Evolutionary conservation across 2,329 filamentous ascomycete species (phyloP), one percentile per base, ranked within the genome.

Genomic region (Colletotrichum melonis): DNA sequence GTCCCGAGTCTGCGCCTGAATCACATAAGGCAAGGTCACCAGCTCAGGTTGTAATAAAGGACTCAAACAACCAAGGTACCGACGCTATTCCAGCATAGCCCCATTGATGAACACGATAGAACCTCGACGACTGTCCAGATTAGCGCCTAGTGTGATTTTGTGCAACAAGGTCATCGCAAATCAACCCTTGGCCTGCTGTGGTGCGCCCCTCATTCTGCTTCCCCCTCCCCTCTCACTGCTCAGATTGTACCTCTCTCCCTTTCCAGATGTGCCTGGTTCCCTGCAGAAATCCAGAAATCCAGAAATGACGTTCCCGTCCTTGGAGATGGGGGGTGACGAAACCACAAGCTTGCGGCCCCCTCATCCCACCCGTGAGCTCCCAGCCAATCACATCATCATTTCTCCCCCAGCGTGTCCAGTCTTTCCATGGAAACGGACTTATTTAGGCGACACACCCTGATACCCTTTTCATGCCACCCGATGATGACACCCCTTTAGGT

Each of bases 291-390:
- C 14, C 63, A 14, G 24, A 49, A 54, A 46, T 49, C 19, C 42
- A 49, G 42, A 42, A 73, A 73, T 74, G 73, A 74, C 73, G 73
- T 74, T 62, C 60, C 46, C 28, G 62, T 55, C 62, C 62, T 19
- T 72, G 68, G 42, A 63, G 57, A 58, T 46, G 67, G 58, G 66
- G 70, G 66, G 42, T 66, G 70, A 62, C 65, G 54, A 63, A 69
- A 56, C 55, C 28, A 55, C 32, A 35, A 11, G 32, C 32, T 35
- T 14, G 30, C 16, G 30, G 58, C 58, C 12, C 58, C 30, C 30
- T 32, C 19, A 38, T 14, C 35, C n/a, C n/a, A n/a, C 4, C 14
- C 22, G 32, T 64, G 26, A 64, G 5, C 22, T 12, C 14, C 4
- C 26, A 26, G 2, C 32, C 42, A 6, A 26, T 8, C n/a, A 7